Evolutionary conservation across 2,329 filamentous ascomycete species (phyloP).

Genomic region (Trichoderma sp.): DNA sequence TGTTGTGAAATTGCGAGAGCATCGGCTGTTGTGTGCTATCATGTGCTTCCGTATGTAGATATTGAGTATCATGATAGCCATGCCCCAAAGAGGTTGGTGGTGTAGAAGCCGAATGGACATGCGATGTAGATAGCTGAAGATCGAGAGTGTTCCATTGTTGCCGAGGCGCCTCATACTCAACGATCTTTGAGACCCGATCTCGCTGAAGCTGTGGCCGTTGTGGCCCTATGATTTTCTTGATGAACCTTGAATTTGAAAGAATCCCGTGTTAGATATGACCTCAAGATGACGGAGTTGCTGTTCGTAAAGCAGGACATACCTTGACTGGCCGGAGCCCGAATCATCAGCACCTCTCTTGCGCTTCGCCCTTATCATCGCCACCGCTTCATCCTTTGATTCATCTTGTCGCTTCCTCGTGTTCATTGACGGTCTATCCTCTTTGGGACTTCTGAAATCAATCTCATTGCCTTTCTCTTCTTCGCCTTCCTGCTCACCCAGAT

Average conservation of each 20-base stretch:
- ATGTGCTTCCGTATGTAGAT: neutral
- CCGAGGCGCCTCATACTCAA: neutral
- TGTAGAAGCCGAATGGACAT: neutral
- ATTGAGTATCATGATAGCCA: neutral
- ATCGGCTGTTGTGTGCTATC: neutral
- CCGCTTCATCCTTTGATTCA: neutral
- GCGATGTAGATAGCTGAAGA: neutral
- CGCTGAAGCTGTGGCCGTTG: neutral
- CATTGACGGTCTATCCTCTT: neutral
- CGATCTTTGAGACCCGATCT: neutral
- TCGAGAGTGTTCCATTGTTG: neutral
- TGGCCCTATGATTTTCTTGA: neutral
- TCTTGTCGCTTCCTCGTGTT: neutral
- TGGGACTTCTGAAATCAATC: neutral
- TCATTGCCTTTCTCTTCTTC: neutral
- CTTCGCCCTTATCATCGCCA: neutral
- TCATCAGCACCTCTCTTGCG: conserved; percentile 9
- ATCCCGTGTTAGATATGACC: neutral
- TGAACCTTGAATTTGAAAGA: neutral
- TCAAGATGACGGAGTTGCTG: neutral
- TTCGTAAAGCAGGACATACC: neutral
- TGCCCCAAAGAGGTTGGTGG: neutral
- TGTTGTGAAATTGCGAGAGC: neutral
- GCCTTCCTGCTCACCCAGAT: neutral
- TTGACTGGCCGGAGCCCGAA: neutral